Evolutionary conservation across 2,329 filamentous ascomycete species (phyloP).

Genomic region (Trichoderma brevicompactum): DNA sequence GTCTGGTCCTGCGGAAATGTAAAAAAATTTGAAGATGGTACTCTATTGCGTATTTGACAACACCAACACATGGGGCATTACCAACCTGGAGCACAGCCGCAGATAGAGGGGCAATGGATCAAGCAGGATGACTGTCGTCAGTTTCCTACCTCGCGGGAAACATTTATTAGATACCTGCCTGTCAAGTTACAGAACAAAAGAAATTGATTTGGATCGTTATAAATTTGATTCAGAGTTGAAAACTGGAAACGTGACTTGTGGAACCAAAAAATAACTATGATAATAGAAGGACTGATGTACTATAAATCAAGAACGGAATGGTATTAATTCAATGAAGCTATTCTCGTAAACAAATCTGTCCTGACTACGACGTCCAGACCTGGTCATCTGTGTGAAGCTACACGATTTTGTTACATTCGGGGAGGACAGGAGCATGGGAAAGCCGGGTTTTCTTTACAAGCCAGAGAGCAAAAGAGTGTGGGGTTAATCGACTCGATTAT

Average conservation of each 20-base stretch:
- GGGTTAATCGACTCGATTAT: slow-evolving; percentile 39
- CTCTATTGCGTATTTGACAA: neutral
- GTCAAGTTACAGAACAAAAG: slow-evolving; percentile 25
- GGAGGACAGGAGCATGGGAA: too few species aligned
- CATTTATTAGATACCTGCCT: slow-evolving; percentile 27
- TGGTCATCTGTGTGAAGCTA: slow-evolving; percentile 19
- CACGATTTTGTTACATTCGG: slow-evolving; percentile 11
- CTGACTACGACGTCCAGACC: slow-evolving; percentile 20
- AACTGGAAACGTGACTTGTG: too few species aligned
- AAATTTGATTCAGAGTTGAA: neutral
- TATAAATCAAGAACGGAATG: neutral
- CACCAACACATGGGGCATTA: neutral
- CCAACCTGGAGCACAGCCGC: slow-evolving; percentile 37
- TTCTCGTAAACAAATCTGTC: slow-evolving; percentile 16
- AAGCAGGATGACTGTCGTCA: slow-evolving; percentile 66
- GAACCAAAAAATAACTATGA: too few species aligned
- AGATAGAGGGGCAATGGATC: slow-evolving; percentile 64
- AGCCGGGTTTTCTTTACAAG: neutral
- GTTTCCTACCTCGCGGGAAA: slow-evolving; percentile 48
- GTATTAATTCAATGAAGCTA: slow-evolving; percentile 2
- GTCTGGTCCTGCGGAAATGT: slow-evolving; percentile 59
- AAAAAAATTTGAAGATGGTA: slow-evolving; percentile 4
- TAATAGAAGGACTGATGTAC: neutral
- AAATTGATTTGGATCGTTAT: slow-evolving; percentile 29
- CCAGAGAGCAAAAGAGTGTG: neutral